Base-by-base conservation (phyloP, 768 basidiomycete genomes). In the Xerocomellus chrysenteron region DNA sequence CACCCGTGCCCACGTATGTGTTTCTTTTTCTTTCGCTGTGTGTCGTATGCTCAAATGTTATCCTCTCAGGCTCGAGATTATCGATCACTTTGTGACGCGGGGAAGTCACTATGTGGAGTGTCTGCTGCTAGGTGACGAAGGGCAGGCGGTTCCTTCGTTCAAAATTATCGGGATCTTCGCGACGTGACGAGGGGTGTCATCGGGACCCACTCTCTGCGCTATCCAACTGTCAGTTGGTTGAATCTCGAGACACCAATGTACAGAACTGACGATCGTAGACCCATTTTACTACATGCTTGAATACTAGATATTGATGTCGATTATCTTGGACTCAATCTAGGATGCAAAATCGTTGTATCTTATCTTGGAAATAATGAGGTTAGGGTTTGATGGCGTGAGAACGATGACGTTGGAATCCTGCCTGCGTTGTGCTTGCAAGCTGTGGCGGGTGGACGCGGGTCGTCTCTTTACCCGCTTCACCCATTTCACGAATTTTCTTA, bases 41-140 rank as follows among this genome's bases (percentile, higher is more conserved):
- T 28, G 32, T 11, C 17, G 24, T 11, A 8, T 42, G 19, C 47
- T 64, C 35, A 64, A 17, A 28, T 24, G 47, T 52, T 46, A 11
- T 48, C 10, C 37, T 58, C 54, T 17, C 63, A 94, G 94, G 52
- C 76, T 98, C 59, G 80, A 81, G 58, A 80, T 95, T 50, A 98
- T 98, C 61, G 97, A 99, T 73, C 85, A 82, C 57, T 82, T 75
- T 58, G 97, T 99, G 32, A 69, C 85, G n/a, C 77, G 82, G 37
- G 96, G 97, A 3, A 89, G 92, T 42, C 97, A 99, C 72, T 98
- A 81, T 70, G 90, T 97, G 56, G 94, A 98, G 68, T 99, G 96
- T 71, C 75, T 87, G 70, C 73, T 97, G 42, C 64, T 89, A 64
- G 96, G 96, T 4, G 92, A 94, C 68, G 94, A 96, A 66, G 94